These are phyloP conservation scores for Penicillium sp. DNA, from an alignment of 2,329 filamentous ascomycete species.

Conservation along the genomic window DNA sequence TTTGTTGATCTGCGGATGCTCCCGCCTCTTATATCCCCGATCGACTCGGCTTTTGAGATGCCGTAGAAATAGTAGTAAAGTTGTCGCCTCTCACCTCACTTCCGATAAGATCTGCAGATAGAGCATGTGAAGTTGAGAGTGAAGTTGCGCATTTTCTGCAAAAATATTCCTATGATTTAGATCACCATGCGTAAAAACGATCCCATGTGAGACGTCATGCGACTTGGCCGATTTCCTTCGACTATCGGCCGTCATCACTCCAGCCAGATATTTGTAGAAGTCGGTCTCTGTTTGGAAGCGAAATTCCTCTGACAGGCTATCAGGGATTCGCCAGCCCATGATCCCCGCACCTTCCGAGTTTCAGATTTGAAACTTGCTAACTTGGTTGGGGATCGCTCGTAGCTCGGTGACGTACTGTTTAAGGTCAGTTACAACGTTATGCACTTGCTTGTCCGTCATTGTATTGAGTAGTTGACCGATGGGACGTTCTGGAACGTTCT, in stretches of 20 bases:
- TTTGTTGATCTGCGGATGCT: constrained; percentile 1
- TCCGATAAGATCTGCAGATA: too few species aligned
- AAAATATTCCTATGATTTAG: too few species aligned
- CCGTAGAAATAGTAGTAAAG: too few species aligned
- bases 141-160: too few species aligned
- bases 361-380: background rate
- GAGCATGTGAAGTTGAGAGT: too few species aligned
- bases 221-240: background rate
- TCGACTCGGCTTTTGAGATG: too few species aligned
- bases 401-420: background rate
- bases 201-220: background rate
- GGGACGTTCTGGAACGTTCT: background rate
- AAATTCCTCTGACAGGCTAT: background rate
- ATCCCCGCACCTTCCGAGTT: background rate
- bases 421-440: background rate
- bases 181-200: too few species aligned
- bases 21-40: background rate
- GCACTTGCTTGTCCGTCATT: background rate
- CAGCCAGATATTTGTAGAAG: background rate
- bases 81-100: too few species aligned
- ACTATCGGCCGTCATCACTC: background rate
- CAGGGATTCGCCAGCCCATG: background rate
- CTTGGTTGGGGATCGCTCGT: background rate
- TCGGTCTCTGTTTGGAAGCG: background rate
- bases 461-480: background rate